Evolutionary conservation across 2,329 filamentous ascomycete genomes (phyloP), one percentile per base, ranked within the genome.

Genomic region (Hypomyces rosellus): DNA sequence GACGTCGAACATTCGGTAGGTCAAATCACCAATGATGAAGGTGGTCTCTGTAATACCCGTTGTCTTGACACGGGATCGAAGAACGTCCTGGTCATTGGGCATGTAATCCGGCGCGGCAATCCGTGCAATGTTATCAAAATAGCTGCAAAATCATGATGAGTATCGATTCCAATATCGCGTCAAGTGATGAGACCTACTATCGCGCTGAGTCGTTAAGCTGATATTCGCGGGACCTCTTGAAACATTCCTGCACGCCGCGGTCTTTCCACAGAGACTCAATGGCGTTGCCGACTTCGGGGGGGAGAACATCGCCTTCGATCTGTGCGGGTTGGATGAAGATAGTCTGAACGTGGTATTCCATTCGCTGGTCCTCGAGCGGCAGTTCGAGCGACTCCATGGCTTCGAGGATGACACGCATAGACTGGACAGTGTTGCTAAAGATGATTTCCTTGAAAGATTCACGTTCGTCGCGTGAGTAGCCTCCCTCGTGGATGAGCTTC

Each of bases 401-500:
- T 68, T 85, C 81, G 53, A 85, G 75, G 50, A 85, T 84, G 61
- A 84, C 81, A 58, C 81, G 80, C 81, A 85, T 85, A 36, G 81
- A 84, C 66, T 85, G 81, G 14, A 85, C 81, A 1, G 81, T 84
- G 69, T 85, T 85, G 72, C 79, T 84, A 72, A 84, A 85, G 64
- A 85, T 84, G 63, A 84, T 84, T 62, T 85, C 82, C 69, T 85
- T 84, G 75, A 85, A 85, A 5, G 80, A 84, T 66, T 85, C 81
- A 55, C 81, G 77, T 68, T 85, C 82, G 60, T 97, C 93, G 69
- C 92, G 88, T 55, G 93, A 97, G 77, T 97, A 99, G 61, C 93
- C 92, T 57, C 93, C 93, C 78, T 99, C 93, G 72, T 99, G 89
- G 65, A 99, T 99, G 65, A 99, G 87, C 80, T 97, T 99, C 93